Conservation (phyloP, 139 green algal species). For the Gonium pectorale region DNA sequence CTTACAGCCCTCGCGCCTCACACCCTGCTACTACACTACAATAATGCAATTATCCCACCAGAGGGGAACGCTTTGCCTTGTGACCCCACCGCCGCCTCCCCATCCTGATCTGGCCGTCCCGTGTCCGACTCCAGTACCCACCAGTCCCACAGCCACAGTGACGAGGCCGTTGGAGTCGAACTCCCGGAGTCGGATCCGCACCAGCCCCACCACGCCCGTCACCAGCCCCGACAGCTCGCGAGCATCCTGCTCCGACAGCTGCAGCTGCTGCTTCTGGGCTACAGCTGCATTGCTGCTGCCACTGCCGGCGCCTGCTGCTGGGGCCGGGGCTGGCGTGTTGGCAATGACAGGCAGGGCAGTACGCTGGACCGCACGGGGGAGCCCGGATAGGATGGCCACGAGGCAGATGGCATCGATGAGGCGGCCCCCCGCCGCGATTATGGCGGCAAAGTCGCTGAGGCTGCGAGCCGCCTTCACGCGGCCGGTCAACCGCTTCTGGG, state of each 20-base stretch:
- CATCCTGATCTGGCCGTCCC: no score
- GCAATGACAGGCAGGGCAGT: background rate
- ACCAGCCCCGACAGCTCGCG: background rate
- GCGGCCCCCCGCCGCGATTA: slow-evolving; percentile 24
- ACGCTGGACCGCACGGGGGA: slow-evolving; percentile 26
- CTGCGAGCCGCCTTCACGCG: slow-evolving; percentile 37
- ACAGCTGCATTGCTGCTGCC: no score
- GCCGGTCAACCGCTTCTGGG: slow-evolving; percentile 33
- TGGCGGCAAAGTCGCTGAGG: slow-evolving; percentile 20
- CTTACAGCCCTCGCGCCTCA: no score
- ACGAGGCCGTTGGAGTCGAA: slow-evolving; percentile 41
- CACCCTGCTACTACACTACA: no score
- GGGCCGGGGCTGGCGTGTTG: background rate
- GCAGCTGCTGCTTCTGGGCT: no score
- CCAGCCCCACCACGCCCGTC: slow-evolving; percentile 8
- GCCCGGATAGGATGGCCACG: slow-evolving; percentile 21
- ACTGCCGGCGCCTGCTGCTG: background rate
- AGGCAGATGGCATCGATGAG: slow-evolving; percentile 46
- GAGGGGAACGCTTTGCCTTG: no score
- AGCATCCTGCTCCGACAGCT: slow-evolving; percentile 12
- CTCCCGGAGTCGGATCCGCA: slow-evolving; percentile 18
- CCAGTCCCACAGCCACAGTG: slow-evolving; percentile 34
- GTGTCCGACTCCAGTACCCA: background rate
- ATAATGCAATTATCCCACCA: no score
- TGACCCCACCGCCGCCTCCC: no score